Evolutionary conservation across 2,329 filamentous ascomycete species (phyloP).

Genomic region (Phyllachora maydis): DNA sequence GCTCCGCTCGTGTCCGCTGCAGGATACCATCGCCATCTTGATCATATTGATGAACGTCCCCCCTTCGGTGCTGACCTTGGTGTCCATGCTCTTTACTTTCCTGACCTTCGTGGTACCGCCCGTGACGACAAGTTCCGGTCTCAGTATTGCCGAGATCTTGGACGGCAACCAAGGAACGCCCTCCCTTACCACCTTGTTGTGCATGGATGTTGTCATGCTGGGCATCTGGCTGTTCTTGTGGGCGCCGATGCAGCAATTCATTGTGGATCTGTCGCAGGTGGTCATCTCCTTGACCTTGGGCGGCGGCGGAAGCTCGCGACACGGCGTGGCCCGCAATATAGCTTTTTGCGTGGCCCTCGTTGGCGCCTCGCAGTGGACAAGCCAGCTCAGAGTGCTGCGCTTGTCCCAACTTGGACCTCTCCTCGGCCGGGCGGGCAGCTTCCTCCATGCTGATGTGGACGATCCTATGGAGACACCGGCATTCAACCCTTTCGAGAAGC

Average conservation of each 20-base stretch:
- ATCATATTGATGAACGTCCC: slow-evolving; percentile 89
- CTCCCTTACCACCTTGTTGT: slow-evolving; percentile 64
- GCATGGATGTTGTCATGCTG: slow-evolving; percentile 67
- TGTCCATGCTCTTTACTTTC: slow-evolving; percentile 82
- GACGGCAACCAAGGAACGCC: slow-evolving; percentile 73
- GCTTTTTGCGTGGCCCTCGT: slow-evolving; percentile 53
- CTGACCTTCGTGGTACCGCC: slow-evolving; percentile 86
- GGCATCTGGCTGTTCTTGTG: slow-evolving; percentile 75
- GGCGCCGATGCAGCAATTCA: slow-evolving; percentile 71
- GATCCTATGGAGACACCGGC: slow-evolving; percentile 25
- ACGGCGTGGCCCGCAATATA: slow-evolving; percentile 50
- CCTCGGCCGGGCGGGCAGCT: slow-evolving; percentile 7
- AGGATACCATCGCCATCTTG: slow-evolving; percentile 90
- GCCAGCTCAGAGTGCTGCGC: slow-evolving; percentile 20
- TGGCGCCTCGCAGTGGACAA: slow-evolving; percentile 27
- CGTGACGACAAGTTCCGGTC: slow-evolving; percentile 53
- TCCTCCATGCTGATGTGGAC: slow-evolving; percentile 20
- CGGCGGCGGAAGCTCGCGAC: slow-evolving; percentile 51
- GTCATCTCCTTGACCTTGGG: slow-evolving; percentile 84
- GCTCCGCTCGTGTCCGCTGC: slow-evolving; percentile 71
- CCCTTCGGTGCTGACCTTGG: slow-evolving; percentile 66
- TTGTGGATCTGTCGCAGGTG: slow-evolving; percentile 77
- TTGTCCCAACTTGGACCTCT: slow-evolving; percentile 17
- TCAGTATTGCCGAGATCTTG: slow-evolving; percentile 80
- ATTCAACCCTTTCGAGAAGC: slow-evolving; percentile 28